Percentiles rank a stretch among this genome's conserved stretches.
Conservation (phyloP, 225 moss, liverwort and hornwort genomes). For the Bryoerythrophyllum caledonicum region DNA sequence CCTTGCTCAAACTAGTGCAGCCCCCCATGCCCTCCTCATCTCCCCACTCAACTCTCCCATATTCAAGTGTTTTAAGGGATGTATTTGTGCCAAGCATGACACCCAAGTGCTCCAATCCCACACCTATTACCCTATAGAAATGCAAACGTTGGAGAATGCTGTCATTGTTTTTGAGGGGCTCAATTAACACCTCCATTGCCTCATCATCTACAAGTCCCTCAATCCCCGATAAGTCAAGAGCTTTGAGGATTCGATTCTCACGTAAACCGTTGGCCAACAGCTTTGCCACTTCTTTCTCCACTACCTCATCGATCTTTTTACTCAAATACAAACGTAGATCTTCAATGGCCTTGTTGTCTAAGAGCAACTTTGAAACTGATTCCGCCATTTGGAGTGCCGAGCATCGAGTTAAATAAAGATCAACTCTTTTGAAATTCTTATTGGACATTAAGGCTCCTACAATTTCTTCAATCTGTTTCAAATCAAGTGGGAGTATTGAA, state of each 20-base stretch:
- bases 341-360: neutral
- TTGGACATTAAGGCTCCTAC: neutral
- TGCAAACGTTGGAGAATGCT: rapidly evolving
- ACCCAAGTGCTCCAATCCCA: neutral
- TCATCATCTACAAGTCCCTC: rapidly evolving
- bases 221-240: rapidly evolving
- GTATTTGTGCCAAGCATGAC: neutral
- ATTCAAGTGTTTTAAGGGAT: neutral
- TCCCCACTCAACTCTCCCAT: too few relatives aligned
- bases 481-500: too few relatives aligned
- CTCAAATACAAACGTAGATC: rapidly evolving
- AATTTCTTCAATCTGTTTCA: neutral
- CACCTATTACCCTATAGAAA: rapidly evolving
- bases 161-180: neutral
- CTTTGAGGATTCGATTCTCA: neutral
- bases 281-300: neutral
- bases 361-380: neutral
- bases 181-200: neutral
- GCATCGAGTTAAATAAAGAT: rapidly evolving
- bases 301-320: too few relatives aligned
- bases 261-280: neutral
- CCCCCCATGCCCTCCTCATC: neutral
- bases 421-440: neutral
- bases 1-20: neutral
- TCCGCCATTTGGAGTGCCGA: neutral